Percentiles rank a stretch among this genome's conserved stretches.
Evolutionary conservation across 345 rosid genomes (phyloP).

Genomic region (Ailanthus altissimus): DNA sequence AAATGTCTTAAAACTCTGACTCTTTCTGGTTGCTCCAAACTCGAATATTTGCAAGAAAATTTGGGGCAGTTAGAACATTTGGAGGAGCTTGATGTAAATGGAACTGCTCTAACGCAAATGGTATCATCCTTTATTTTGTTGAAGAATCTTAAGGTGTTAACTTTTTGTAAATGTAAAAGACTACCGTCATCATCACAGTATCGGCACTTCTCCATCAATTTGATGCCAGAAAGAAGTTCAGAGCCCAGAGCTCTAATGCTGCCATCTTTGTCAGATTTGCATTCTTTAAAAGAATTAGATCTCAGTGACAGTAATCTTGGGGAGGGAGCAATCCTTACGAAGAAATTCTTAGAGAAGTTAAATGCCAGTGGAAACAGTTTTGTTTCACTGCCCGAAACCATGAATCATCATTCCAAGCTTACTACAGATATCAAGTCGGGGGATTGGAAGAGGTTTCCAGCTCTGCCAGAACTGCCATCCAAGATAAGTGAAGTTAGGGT

Average conservation of each 20-base stretch:
- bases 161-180: slow-evolving; percentile 18
- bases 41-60: slow-evolving; percentile 16
- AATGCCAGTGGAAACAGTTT: neutral
- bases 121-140: slow-evolving; percentile 4
- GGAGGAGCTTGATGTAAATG: slow-evolving; percentile 25
- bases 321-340: neutral
- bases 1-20: slow-evolving; percentile 26
- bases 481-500: too few species aligned
- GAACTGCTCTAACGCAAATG: slow-evolving; percentile 7
- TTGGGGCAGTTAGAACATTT: slow-evolving; percentile 19
- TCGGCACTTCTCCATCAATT: neutral
- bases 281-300: slow-evolving; percentile 1
- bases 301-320: slow-evolving; percentile 28
- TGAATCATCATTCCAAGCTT: slow-evolving; percentile 22
- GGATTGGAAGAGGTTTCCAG: slow-evolving; percentile 26
- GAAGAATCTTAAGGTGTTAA: slow-evolving; percentile 19
- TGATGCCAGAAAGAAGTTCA: slow-evolving; percentile 8
- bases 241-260: neutral
- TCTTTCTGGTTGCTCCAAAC: slow-evolving; percentile 26
- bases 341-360: too few species aligned
- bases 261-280: neutral
- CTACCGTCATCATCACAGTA: neutral
- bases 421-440: neutral
- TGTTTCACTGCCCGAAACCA: slow-evolving; percentile 23
- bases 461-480: slow-evolving; percentile 29